These are phyloP conservation scores for Dendrocalamus sinicus DNA, from an alignment of 176 grass and related monocot species.

Conservation along the genomic window DNA sequence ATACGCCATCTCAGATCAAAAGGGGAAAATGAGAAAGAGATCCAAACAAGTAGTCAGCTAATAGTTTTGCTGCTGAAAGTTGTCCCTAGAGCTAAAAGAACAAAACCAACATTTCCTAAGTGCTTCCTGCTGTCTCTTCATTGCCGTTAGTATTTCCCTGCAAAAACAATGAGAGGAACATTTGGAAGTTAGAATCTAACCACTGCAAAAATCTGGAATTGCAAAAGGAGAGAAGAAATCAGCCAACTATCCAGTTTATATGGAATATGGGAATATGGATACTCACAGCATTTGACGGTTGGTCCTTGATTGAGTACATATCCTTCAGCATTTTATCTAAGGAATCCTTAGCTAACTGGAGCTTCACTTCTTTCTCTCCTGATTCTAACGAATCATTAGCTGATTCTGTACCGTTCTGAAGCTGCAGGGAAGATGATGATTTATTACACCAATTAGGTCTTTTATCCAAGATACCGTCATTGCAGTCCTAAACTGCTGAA, in stretches of 20 bases:
- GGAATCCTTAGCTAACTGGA: constrained; percentile 57
- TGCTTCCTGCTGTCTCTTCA: constrained; percentile 22
- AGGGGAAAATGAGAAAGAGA: not conserved
- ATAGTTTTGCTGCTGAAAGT: constrained; percentile 2
- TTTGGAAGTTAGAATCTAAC: not conserved
- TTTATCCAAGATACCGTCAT: not conserved
- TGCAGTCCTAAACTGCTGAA: not conserved
- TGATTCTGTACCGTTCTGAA: constrained; percentile 39
- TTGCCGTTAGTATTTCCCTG: constrained; percentile 39
- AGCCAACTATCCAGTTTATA: not conserved
- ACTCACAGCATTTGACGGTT: constrained; percentile 41
- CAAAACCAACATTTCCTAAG: not conserved
- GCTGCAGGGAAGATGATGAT: constrained; percentile 35
- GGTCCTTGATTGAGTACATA: constrained; percentile 49
- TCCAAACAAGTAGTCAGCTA: not conserved
- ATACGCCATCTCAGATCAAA: not conserved
- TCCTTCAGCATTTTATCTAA: constrained; percentile 64
- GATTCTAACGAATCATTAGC: constrained; percentile 14
- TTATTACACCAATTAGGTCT: constrained; percentile 12
- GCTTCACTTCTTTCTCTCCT: constrained; percentile 46
- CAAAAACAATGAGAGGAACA: not conserved
- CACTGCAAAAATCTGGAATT: not conserved
- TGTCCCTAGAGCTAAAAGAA: not conserved
- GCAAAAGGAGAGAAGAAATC: not conserved
- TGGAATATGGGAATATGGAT: not conserved